These are phyloP conservation scores for Globisporangium ultimum DNA, from an alignment of 352 stramenopile species.

Conservation along the genomic window DNA sequence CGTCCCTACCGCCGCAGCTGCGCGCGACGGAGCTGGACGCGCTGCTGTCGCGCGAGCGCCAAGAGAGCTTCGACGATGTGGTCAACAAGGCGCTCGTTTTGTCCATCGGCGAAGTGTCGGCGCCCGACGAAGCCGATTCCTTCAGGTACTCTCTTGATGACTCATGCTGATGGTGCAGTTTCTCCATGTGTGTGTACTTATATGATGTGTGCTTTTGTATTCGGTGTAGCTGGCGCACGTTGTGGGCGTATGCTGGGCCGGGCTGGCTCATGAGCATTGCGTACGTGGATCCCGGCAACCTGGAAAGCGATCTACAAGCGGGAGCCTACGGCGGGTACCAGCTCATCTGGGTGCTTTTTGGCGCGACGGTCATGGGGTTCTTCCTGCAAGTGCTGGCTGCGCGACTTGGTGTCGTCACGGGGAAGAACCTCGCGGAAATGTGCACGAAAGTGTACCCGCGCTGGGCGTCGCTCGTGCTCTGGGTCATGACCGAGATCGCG, in stretches of 20 bases:
- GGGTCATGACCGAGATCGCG: conserved; percentile 92
- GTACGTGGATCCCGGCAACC: conserved; percentile 95
- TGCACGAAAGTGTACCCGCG: conserved; percentile 79
- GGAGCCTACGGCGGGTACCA: conserved; percentile 88
- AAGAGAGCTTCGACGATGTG: conserved; percentile 37
- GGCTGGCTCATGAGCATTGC: conserved; percentile 93
- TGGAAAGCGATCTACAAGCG: conserved; percentile 94
- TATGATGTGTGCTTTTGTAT: not conserved
- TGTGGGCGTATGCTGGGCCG: conserved; percentile 81
- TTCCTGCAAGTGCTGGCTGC: conserved; percentile 93
- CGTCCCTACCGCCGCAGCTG: not conserved
- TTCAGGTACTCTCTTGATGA: conserved; percentile 13
- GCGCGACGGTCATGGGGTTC: conserved; percentile 87
- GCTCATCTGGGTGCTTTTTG: conserved; percentile 91
- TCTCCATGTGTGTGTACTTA: not conserved
- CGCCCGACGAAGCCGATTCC: conserved; percentile 41
- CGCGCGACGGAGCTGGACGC: conserved; percentile 25
- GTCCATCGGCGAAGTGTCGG: conserved; percentile 44
- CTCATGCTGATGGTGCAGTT: not conserved
- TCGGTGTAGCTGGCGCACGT: conserved; percentile 49
- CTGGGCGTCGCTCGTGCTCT: conserved; percentile 74
- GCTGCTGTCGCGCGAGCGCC: conserved; percentile 19
- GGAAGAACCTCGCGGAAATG: conserved; percentile 89
- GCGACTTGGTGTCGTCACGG: conserved; percentile 90
- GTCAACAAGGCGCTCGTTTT: conserved; percentile 53